Evolutionary conservation across 2,329 filamentous ascomycete genomes (phyloP).

Genomic region (Bretziella fagacearum): DNA sequence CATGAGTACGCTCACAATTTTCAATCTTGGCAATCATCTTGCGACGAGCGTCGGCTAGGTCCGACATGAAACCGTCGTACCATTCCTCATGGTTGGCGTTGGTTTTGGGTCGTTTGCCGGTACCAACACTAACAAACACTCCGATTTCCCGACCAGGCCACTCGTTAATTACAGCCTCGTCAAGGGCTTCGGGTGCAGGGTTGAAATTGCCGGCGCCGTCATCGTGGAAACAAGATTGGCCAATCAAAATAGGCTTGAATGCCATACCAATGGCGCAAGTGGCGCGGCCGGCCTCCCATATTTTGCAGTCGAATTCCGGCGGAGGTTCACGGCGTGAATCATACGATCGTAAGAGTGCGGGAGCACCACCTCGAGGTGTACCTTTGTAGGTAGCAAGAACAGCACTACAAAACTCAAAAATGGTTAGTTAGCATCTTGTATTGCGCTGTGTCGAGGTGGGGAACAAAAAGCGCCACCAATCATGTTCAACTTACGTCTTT

Average conservation of each 20-base stretch:
- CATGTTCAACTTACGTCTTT: slow-evolving; percentile 53
- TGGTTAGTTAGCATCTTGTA: background rate
- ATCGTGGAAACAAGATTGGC: slow-evolving; percentile 85
- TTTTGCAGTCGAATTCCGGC: slow-evolving; percentile 82
- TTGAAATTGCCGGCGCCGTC: slow-evolving; percentile 88
- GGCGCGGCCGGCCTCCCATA: slow-evolving; percentile 95
- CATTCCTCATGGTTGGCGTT: slow-evolving; percentile 59
- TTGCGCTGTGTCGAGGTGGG: background rate
- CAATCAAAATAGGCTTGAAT: slow-evolving; percentile 90
- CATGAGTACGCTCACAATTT: slow-evolving; percentile 80
- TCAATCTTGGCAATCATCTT: slow-evolving; percentile 84
- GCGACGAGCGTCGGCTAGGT: slow-evolving; percentile 65
- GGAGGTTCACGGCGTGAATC: slow-evolving; percentile 84
- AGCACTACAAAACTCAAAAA: slow-evolving; percentile 39
- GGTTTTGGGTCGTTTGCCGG: slow-evolving; percentile 56
- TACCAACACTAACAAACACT: slow-evolving; percentile 87
- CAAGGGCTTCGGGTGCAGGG: slow-evolving; percentile 65
- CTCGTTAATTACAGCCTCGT: slow-evolving; percentile 82
- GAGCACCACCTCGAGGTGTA: slow-evolving; percentile 47
- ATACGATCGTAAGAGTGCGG: slow-evolving; percentile 76
- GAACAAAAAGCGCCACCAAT: background rate
- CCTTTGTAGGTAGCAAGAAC: slow-evolving; percentile 86
- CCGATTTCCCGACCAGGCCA: slow-evolving; percentile 90
- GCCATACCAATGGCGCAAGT: slow-evolving; percentile 80
- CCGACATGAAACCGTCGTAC: slow-evolving; percentile 93